Evolutionary conservation across 345 rosid species (phyloP).

Genomic region (Populus simonii): DNA sequence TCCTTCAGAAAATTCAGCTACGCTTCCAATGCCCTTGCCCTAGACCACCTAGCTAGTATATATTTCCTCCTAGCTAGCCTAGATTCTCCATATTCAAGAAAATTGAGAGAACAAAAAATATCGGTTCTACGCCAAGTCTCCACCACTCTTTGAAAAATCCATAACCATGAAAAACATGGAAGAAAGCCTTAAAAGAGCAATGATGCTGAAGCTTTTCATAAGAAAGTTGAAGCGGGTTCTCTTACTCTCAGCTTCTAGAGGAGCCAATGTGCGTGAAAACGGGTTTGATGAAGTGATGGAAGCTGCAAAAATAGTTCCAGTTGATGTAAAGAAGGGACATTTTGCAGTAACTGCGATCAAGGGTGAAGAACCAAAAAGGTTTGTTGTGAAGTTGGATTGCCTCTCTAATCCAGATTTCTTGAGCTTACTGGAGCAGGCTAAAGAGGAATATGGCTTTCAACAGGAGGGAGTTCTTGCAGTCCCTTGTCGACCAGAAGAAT

Average conservation of each 20-base stretch:
- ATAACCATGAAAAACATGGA: neutral
- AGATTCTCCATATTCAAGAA: neutral
- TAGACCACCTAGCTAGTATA: neutral
- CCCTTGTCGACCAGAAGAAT: conserved; percentile 60
- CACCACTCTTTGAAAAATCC: neutral
- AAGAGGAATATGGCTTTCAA: conserved; percentile 54
- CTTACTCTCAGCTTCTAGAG: conserved; percentile 15
- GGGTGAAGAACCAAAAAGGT: conserved; percentile 48
- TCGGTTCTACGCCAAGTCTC: neutral
- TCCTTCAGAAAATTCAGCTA: conserved; percentile 11
- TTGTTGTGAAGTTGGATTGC: conserved; percentile 42
- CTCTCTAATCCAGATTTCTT: conserved; percentile 46
- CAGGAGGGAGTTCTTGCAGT: conserved; percentile 42
- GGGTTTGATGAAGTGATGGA: conserved; percentile 19
- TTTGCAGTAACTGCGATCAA: conserved; percentile 43
- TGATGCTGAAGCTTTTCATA: conserved; percentile 26
- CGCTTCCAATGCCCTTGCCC: conserved; percentile 16
- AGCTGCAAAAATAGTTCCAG: conserved; percentile 21
- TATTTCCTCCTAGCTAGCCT: neutral
- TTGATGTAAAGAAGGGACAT: conserved; percentile 47
- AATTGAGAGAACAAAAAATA: neutral
- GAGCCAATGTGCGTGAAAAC: neutral
- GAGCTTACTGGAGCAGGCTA: conserved; percentile 44
- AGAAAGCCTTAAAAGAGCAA: conserved; percentile 19
- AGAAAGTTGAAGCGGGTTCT: conserved; percentile 22